Evolutionary conservation across 129 eudicot genomes (phyloP), one percentile per base, ranked within the genome.

Genomic region (Chrysanthemum makinoi): DNA sequence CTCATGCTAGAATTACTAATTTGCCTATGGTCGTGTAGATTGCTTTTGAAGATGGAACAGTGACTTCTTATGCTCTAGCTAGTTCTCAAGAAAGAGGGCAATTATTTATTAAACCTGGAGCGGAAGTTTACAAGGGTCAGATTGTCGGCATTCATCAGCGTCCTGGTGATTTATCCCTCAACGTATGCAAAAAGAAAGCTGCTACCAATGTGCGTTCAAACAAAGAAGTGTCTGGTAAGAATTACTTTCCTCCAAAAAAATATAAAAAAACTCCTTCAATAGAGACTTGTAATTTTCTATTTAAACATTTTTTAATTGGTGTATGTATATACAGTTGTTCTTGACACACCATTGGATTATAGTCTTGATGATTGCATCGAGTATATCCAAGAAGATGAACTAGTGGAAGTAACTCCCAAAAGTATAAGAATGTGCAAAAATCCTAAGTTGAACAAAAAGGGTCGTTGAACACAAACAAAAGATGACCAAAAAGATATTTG

Each of bases 341-440:
- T 88, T 56, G 98, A 89, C 67, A 84, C 94, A 5, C 96, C 96
- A 3, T n/a, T 88, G 86, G 95, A 92, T 49, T 92, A 86, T 73
- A 92, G 98, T 86, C 82, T 92, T 52, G 98, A 92, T 73, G 98
- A 92, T 81, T 92, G 98, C 81, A 92, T 92, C 7, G 96, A 92
- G 77, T 92, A 89, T 85, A 92, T 92, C 85, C 98, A 92, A 83
- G 98, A 92, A 79, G 96, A 92, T 68, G 98, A 92, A 66, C 82
- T 92, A 3, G 96, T 88, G 65, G 98, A 92, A 72, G 87, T 86
- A 60, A 86, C 96, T 68, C 96, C 96, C 14, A 44, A 48, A 60
- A 78, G 89, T 44, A 83, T 89, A 69, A 73, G 95, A 17, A 92
- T 92, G 95, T 81, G 84, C 83, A 88, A 92, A 66, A 88, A 88